Base-by-base conservation (phyloP, 768 basidiomycete species). In the Kwoniella europaea region DNA sequence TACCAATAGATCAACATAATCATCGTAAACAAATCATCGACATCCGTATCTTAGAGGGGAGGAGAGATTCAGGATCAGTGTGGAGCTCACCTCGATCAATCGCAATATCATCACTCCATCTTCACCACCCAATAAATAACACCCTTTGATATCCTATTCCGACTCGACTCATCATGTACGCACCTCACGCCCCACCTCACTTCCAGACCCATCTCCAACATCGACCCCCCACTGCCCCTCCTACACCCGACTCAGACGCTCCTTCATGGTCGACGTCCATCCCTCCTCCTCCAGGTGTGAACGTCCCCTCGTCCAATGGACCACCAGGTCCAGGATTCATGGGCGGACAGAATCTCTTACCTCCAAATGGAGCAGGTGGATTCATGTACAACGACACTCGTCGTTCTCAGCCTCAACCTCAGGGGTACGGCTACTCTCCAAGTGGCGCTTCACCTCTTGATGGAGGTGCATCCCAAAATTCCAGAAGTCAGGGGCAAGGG, bases 151-250 rank as follows among this genome's bases (percentile, higher is more conserved):
- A 18, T 41, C 29, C 29, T 42, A 10, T 66, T 18, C 10, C 35
- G 1, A 27, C 16, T 29, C 41, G 3, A 13, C 10, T 59, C 53
- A 58, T 16, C 29, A 67, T 67, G 65, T 67, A 67, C 57, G 65
- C 65, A 18, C 65, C 56, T 57, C 67, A 68, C 53, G 60, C 67
- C 6, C 67, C 67, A 29, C 67, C 61, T 9, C 67, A 68, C 41
- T 53, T 68, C 20, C 60, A 61, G 20, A 44, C 53, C 42, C 43
- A 50, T 50, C 60, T 62, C 24, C 55, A 60, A 24, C 69, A 65
- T 58, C 71, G 74, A 63, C 74, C 74, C 3, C 74, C 74, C n/a
- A 74, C 74, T 15, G 69, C 61, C 3, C 70, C 74, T 16, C 44
- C 69, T 3, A 74, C 74, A 18, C 74, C 74, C 22, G 74, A 74